Percentiles rank a stretch among this genome's conserved stretches.
Conservation (phyloP, 2,329 filamentous ascomycete species). For the Stagonosporopsis chrysanthemi region DNA sequence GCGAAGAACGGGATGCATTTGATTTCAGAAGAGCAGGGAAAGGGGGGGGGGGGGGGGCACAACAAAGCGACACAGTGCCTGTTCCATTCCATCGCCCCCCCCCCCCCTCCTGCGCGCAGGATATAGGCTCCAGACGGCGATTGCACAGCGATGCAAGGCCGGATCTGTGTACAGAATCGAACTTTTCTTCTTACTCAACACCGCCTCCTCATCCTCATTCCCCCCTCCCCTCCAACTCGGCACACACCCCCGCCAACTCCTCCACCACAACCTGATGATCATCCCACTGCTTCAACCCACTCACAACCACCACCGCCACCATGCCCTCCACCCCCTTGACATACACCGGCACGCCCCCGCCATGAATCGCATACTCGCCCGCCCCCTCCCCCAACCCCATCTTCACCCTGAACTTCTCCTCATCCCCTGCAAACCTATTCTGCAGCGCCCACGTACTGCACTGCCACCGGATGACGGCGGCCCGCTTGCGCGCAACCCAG, state of each 20-base stretch:
- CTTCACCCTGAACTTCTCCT: slow-evolving; percentile 70
- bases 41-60: too few relatives aligned
- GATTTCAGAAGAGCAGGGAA: too few relatives aligned
- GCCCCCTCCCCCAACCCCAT: slow-evolving; percentile 62
- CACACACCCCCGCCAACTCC: slow-evolving; percentile 30
- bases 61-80: too few relatives aligned
- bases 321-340: slow-evolving; percentile 75
- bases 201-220: not conserved
- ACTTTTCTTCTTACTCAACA: too few relatives aligned
- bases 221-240: slow-evolving; percentile 18
- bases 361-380: slow-evolving; percentile 75
- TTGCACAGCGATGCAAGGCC: too few relatives aligned
- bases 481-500: slow-evolving; percentile 72
- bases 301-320: slow-evolving; percentile 77
- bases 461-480: slow-evolving; percentile 74
- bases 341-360: slow-evolving; percentile 74
- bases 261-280: slow-evolving; percentile 81
- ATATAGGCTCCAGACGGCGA: too few relatives aligned
- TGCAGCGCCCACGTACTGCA: slow-evolving; percentile 73
- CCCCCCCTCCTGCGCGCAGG: too few relatives aligned
- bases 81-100: too few relatives aligned
- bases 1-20: too few relatives aligned
- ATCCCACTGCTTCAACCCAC: slow-evolving; percentile 78
- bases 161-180: too few relatives aligned
- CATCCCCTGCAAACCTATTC: slow-evolving; percentile 69